Percentiles rank a stretch among this genome's conserved stretches.
Conservation (phyloP, 257 asterid genomes). For the Orobanche coerulescens region DNA sequence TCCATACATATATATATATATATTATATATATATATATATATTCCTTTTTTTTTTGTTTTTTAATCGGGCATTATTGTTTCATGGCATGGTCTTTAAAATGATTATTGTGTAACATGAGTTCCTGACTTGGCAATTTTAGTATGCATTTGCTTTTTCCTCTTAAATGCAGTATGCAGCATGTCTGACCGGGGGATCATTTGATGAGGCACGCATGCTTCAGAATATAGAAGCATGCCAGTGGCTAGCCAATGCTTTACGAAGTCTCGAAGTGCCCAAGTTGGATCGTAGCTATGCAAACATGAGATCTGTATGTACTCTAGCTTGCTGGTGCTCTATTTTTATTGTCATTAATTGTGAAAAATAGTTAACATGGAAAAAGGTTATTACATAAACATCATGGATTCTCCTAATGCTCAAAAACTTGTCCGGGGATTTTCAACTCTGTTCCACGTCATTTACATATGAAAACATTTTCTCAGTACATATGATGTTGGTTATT, state of each 20-base stretch:
- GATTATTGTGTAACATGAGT: not conserved
- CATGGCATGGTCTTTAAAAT: not conserved
- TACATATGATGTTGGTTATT: too few species aligned
- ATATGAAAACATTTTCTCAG: not conserved
- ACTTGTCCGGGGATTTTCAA: not conserved
- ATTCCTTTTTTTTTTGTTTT: not conserved
- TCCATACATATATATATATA: too few species aligned
- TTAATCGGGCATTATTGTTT: not conserved
- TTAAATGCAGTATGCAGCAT: constrained; percentile 58
- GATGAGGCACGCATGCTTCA: constrained; percentile 87
- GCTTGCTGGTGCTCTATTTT: constrained; percentile 17
- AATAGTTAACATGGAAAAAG: constrained; percentile 9
- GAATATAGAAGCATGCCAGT: constrained; percentile 90
- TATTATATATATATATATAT: too few species aligned
- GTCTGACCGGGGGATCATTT: constrained; percentile 75
- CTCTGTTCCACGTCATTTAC: not conserved
- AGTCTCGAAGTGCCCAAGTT: constrained; percentile 68
- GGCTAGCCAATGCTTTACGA: constrained; percentile 69
- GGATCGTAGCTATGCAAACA: constrained; percentile 58
- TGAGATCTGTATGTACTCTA: constrained; percentile 66
- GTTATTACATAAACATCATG: not conserved
- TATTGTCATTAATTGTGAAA: not conserved
- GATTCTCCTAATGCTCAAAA: not conserved
- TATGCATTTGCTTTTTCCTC: constrained; percentile 14
- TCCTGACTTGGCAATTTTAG: constrained; percentile 11